Evolutionary conservation across 495 filamentous ascomycete species (phyloP), one percentile per base, ranked within the genome.

Genomic region (Penicillium turbatum): DNA sequence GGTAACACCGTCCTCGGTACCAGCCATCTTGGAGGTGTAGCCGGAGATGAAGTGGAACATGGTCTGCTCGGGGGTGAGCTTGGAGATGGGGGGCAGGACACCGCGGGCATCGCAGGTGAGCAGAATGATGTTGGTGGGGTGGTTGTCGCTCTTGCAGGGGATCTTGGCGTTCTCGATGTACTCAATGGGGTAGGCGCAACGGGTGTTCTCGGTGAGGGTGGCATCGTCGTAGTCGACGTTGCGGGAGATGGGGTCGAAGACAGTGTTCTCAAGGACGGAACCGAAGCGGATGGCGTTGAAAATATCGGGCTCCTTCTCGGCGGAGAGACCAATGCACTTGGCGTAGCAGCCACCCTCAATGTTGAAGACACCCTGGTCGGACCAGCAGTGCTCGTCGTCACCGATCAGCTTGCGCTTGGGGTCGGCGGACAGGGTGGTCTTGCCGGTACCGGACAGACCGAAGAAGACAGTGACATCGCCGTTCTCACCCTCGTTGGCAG

Each of bases 41-140:
- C 93, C 93, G 16, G 88, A 93, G 73, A 98, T 98, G 82, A 98
- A 98, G 83, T 98, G 93, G 84, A 97, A 98, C 92, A 98, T 97
- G 67, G 89, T 96, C 77, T 98, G 93, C 64, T 90, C 88, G 61
- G 86, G 82, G 79, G 86, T 87, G 67, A 98, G 86, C 82, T 97
- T 98, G 62, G 90, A 95, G 77, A 98, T 97, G 36, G 95, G 95
- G 37, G 93, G 93, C 29, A 98, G 86, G 8, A 97, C 93, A 76
- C 95, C 93, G 60, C 95, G 88, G 55, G 95, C 93, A 72, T 98
- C 93, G 72, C 93, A 98, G 54, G 95, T 97, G 57, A 98, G 84
- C 56, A 98, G 87, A 63, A 98, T 88, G 78, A 98, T 97, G 84
- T 98, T 98, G 68, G 79, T 83, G 48, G 93, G 93, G 82, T 97